Base-by-base conservation (phyloP, 2,329 filamentous ascomycete species). In the Fusarium pseudoanthophilum region DNA sequence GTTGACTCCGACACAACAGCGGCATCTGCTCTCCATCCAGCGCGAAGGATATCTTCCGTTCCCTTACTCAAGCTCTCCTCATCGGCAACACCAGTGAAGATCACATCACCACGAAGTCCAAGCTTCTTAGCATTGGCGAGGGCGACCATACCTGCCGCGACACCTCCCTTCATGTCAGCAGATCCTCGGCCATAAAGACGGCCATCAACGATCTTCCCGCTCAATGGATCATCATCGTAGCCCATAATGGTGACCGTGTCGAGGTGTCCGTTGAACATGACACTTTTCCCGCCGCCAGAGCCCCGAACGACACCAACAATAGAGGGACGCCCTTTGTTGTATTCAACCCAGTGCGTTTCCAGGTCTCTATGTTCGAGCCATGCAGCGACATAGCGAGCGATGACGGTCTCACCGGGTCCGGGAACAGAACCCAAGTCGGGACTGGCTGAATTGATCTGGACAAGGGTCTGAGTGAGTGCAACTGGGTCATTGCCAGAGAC, bases 191-290 rank as follows among this genome's bases (percentile, higher is more conserved):
- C 86, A 42, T 85, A 83, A 2, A 87, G 73, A 14, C 80, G 80
- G 2, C 82, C 84, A 14, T 85, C 72, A 7, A 79, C 77, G 10
- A 85, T 77, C 13, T 79, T 71, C 5, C 86, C 87, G 15, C 83
- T 83, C 2, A 88, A 74, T 0, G 86, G 80, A 43, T 88, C 82
- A 4, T 78, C 80, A 2, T 84, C 83, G 63, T 88, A 88, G 5
- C 85, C 85, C 10, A 80, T 73, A 0, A 85, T 72, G 11, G 83
- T 88, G 10, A 88, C 87, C 0, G 87, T 89, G 60, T 89, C 87
- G 2, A 85, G 82, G 65, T 89, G 87, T 0, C 87, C 86, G 30
- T 88, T 88, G 45, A 89, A 78, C 83, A 88, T 87, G 10, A 88
- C 74, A 4, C 79, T 85, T 64, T 84, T 85, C 10, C 86, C 87